Evolutionary conservation across 345 rosid species (phyloP), one percentile per base, ranked within the genome.

Genomic region (Dimocarpus longan): DNA sequence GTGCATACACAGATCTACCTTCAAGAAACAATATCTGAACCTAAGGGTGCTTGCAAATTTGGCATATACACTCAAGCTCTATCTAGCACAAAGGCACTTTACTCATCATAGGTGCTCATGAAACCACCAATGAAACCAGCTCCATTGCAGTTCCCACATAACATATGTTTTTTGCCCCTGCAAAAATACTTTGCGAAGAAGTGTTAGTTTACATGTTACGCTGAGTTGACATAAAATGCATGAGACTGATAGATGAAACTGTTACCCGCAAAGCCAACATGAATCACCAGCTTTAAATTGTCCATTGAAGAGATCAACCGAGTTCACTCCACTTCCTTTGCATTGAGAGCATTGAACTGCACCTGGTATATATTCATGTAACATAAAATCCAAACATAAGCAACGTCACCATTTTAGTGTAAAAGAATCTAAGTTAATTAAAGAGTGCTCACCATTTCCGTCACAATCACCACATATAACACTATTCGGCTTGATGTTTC

Each of bases 121-220:
- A 91, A 89, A 28, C 93, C 95, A 18, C 93, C 93, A 42, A 89
- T 0, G 76, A 89, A 91, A 43, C 91, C 93, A 65, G 95, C 95
- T 72, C 90, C 95, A 72, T 89, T 89, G 83, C 91, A 91, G 44
- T 86, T 86, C 46, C 91, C 91, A 54, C 93, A 86, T 48, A 91
- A 37, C 84, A 91, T 85, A 0, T 85, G 83, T 76, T 78, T 89
- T 73, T 80, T 88, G 18, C 93, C 91, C 18, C 93, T 89, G 86
- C 84, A 85, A 75, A 16, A 66, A 12, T 26, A 59, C 74, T 39
- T 39, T 54, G n/a, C 18, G 57, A 28, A 1, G 2, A 65, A 28
- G 68, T 24, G 24, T 52, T 24, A 24, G 65, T 16, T 74, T 56
- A 40, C 68, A 60, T 5, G 18, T 37, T 13, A 43, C 37, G 5